Percentiles rank a stretch among this genome's conserved stretches.
phyloP scores from a whole-genome alignment of 179 eudicot genomes.

The Amaranthus tricolor region DNA sequence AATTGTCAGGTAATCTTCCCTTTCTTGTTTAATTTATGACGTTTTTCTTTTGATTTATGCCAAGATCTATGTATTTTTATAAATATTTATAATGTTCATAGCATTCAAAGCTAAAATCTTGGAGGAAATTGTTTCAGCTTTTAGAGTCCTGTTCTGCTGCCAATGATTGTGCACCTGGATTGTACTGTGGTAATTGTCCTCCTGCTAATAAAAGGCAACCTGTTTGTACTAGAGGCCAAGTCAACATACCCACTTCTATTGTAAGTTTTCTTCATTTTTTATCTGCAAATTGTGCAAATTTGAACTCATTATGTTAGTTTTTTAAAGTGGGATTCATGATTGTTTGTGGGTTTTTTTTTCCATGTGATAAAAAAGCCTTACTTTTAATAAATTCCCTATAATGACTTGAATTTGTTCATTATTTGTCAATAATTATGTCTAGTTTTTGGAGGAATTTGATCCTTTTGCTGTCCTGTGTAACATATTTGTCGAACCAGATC shows the following conservation, averaged over 20 bases:
- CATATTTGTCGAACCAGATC: slow-evolving; percentile 47
- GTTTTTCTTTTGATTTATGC: slow-evolving; percentile 8
- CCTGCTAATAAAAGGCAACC: slow-evolving; percentile 55
- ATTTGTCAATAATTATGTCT: slow-evolving; percentile 7
- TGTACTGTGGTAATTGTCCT: slow-evolving; percentile 95
- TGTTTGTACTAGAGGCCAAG: slow-evolving; percentile 82
- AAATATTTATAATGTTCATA: background rate
- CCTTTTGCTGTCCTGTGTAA: slow-evolving; percentile 2
- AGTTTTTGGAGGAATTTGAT: slow-evolving; percentile 9
- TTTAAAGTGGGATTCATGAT: slow-evolving; percentile 6
- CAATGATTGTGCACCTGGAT: slow-evolving; percentile 73
- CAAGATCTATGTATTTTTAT: slow-evolving; percentile 36
- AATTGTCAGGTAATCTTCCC: slow-evolving; percentile 65
- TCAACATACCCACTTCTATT: slow-evolving; percentile 62
- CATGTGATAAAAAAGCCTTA: background rate
- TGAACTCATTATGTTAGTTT: background rate
- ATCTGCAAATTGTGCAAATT: background rate
- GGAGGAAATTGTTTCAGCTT: slow-evolving; percentile 40
- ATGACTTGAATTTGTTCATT: background rate
- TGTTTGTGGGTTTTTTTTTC: background rate
- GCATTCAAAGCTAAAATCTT: slow-evolving; percentile 29
- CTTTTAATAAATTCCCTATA: background rate
- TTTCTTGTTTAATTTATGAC: background rate
- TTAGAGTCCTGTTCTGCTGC: slow-evolving; percentile 68
- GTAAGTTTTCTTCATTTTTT: slow-evolving; percentile 37